phyloP scores from a whole-genome alignment of 768 basidiomycete species.

The Megacollybia marginata region DNA sequence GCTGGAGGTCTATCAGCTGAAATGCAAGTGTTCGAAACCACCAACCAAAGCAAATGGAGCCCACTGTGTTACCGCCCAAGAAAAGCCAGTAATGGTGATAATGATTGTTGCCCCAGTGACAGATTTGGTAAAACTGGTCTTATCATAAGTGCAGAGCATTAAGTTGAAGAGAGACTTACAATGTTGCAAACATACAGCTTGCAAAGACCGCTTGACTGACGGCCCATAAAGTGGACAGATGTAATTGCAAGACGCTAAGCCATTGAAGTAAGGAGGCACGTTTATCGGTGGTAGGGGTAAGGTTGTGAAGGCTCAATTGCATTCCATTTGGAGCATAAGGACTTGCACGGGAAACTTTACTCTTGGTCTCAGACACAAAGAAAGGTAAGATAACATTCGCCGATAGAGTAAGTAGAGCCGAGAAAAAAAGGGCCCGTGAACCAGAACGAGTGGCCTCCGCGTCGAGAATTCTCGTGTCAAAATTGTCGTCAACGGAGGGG shows the following conservation, averaged over 20 bases:
- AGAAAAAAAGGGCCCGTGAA: conserved; percentile 75
- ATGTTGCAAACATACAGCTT: conserved; percentile 71
- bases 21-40: not conserved
- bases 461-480: conserved; percentile 26
- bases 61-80: conserved; percentile 94
- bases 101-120: conserved; percentile 69
- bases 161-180: conserved; percentile 42
- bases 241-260: conserved; percentile 36
- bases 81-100: conserved; percentile 75
- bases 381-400: conserved; percentile 68
- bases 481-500: not conserved
- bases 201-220: conserved; percentile 69
- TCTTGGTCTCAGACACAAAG: conserved; percentile 35
- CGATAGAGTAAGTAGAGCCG: conserved; percentile 59
- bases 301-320: too few relatives aligned
- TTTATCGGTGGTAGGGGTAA: too few relatives aligned
- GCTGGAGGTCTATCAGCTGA: conserved; percentile 29
- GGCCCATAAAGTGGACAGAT: conserved; percentile 73
- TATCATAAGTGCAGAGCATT: not conserved
- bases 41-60: conserved; percentile 81
- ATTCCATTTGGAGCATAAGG: not conserved
- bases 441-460: conserved; percentile 77
- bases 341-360: not conserved
- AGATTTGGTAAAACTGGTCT: conserved; percentile 57
- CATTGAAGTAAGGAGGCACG: not conserved